phyloP scores from a whole-genome alignment of 2,329 filamentous ascomycete genomes.

The Erysiphe pulchra region DNA sequence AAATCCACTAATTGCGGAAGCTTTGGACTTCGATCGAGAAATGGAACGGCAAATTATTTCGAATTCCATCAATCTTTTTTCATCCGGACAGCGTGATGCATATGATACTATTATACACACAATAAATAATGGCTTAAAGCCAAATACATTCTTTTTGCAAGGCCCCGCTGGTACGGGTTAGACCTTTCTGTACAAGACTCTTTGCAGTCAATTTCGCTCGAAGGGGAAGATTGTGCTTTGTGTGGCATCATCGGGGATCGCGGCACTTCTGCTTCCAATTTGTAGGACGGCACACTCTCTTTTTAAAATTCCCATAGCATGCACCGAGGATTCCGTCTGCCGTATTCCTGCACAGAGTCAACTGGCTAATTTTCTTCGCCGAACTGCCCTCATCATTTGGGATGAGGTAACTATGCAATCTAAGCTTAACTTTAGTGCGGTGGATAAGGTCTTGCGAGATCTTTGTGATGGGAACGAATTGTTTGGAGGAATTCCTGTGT shows the following conservation, averaged over 20 bases:
- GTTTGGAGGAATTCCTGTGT: too few species aligned
- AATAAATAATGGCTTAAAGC: background rate
- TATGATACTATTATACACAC: background rate
- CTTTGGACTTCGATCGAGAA: background rate
- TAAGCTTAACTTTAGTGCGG: background rate
- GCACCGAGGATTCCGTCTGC: background rate
- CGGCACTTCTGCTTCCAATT: background rate
- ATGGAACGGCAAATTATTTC: background rate
- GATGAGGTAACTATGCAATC: background rate
- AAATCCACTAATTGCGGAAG: rapidly evolving
- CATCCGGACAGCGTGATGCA: background rate
- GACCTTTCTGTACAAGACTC: background rate
- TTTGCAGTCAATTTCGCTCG: background rate
- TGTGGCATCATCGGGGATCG: background rate
- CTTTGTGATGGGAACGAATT: too few species aligned
- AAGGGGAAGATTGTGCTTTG: background rate
- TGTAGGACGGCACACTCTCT: background rate
- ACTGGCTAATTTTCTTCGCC: too few species aligned
- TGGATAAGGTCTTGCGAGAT: background rate
- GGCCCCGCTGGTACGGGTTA: background rate
- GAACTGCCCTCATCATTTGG: too few species aligned
- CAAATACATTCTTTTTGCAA: background rate
- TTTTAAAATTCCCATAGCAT: background rate
- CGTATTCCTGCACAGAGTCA: too few species aligned
- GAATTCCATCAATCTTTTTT: background rate